Evolutionary conservation across 1,139 yeast species (phyloP).

Genomic region (Kodamaea ohmeri): DNA sequence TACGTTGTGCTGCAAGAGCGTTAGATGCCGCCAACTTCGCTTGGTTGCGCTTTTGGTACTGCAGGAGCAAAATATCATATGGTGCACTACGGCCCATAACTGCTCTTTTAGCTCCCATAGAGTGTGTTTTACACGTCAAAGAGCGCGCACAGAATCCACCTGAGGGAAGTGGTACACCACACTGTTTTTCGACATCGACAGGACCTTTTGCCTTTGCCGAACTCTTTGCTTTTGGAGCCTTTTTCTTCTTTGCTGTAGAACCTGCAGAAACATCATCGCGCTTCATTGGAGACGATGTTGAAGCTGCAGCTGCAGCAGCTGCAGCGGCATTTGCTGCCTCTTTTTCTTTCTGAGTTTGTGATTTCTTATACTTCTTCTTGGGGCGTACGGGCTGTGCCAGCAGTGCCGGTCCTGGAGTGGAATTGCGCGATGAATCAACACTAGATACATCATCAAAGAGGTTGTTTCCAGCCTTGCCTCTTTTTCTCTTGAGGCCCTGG

Average conservation of each 20-base stretch:
- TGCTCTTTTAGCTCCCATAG: constrained; percentile 97
- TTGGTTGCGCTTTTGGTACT: constrained; percentile 89
- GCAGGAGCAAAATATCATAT: constrained; percentile 81
- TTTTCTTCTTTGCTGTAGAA: constrained; percentile 32
- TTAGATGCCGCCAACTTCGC: constrained; percentile 83
- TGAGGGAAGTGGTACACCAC: constrained; percentile 91
- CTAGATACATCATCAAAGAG: constrained; percentile 40
- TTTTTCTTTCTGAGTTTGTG: constrained; percentile 45
- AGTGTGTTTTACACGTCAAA: constrained; percentile 93
- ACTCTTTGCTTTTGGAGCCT: constrained; percentile 49
- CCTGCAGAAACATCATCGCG: constrained; percentile 15
- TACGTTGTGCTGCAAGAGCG: constrained; percentile 58
- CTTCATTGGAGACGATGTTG: constrained; percentile 17
- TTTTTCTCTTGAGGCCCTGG: constrained; percentile 26
- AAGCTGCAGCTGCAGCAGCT: constrained; percentile 45
- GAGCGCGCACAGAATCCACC: constrained; percentile 96
- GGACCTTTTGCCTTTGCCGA: constrained; percentile 70
- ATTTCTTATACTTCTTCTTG: constrained; percentile 46
- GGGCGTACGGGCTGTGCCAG: constrained; percentile 23
- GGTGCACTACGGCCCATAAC: constrained; percentile 92
- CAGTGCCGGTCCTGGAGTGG: constrained; percentile 39
- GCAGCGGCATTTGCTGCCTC: constrained; percentile 50
- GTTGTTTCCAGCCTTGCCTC: constrained; percentile 27
- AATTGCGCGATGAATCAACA: constrained; percentile 40
- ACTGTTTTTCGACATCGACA: constrained; percentile 91